phyloP scores from a whole-genome alignment of 139 green algal species.

The Astrephomene gubernaculifera region DNA sequence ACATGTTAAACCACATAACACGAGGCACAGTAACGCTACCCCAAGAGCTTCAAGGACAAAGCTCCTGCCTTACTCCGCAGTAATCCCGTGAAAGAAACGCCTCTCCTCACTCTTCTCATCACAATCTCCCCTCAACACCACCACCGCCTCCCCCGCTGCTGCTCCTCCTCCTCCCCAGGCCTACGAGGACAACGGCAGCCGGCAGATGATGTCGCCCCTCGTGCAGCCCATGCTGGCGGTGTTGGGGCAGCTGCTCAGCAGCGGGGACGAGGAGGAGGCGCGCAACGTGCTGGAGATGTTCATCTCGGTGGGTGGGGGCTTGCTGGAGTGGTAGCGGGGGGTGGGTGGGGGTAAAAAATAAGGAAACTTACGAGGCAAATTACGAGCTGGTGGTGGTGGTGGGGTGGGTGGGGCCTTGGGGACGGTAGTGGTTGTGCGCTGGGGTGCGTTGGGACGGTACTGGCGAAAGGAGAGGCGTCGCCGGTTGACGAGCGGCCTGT shows the following conservation, averaged over 20 bases:
- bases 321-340: not conserved
- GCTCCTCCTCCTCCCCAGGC: conserved; percentile 29
- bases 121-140: no score
- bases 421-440: not conserved
- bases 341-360: not conserved
- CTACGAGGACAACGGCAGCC: conserved; percentile 71
- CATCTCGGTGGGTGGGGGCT: conserved; percentile 76
- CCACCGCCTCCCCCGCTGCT: no score
- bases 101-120: no score
- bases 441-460: no score
- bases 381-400: not conserved
- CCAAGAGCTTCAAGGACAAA: no score
- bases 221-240: conserved; percentile 86
- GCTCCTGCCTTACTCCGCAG: no score
- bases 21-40: no score
- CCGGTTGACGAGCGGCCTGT: no score
- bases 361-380: not conserved
- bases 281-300: conserved; percentile 94
- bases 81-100: no score
- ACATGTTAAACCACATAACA: no score
- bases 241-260: conserved; percentile 42
- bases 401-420: not conserved
- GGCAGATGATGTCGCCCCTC: conserved; percentile 83
- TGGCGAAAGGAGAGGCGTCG: no score
- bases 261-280: conserved; percentile 67